Base-by-base conservation (phyloP, 2,329 filamentous ascomycete genomes). In the Biscogniauxia sp. region DNA sequence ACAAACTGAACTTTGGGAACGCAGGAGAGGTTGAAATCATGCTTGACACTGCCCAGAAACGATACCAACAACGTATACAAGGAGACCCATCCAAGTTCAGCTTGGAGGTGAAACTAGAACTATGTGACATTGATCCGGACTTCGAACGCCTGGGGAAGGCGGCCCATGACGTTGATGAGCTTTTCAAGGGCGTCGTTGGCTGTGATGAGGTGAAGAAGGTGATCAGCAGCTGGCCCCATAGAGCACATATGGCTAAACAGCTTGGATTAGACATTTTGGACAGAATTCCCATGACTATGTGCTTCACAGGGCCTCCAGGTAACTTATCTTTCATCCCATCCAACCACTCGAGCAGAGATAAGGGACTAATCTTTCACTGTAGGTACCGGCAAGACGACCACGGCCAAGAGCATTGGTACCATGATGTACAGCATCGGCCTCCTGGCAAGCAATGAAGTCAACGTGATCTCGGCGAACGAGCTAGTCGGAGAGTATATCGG, bases 11-110 rank as follows among this genome's bases (percentile, higher is more conserved):
- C 62, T 88, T 88, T 69, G 84, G 84, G 0, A 89, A 89, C 66
- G 86, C 80, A 9, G 85, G 86, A 1, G 84, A 86, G 59, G 79
- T 89, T 2, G 84, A 88, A 54, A 87, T 80, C 26, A 66, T 86
- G 0, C 72, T 87, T 2, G 76, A 80, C 56, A 67, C 68, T 6
- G 82, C 84, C 1, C 86, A 86, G 64, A 66, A 73, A 6, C 64
- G 73, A 2, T 78, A 82, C 64, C 80, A 84, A 17, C 28, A 50
- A 19, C 20, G 52, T 5, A 32, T 32, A 32, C 20, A 32, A 25
- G 25, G 5, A 6, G 52, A 54, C 17, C 23, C 26, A 9, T 19
- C 52, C 5, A 26, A 17, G 23, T 32, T 54, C 23, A 17, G 25
- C n/a, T 13, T 23, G 2, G 7, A 17, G 7, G 52, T 54, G 17